These are phyloP conservation scores for Podila clonocystis DNA, from an alignment of 192 early-diverging fungal genomes.

Conservation along the genomic window DNA sequence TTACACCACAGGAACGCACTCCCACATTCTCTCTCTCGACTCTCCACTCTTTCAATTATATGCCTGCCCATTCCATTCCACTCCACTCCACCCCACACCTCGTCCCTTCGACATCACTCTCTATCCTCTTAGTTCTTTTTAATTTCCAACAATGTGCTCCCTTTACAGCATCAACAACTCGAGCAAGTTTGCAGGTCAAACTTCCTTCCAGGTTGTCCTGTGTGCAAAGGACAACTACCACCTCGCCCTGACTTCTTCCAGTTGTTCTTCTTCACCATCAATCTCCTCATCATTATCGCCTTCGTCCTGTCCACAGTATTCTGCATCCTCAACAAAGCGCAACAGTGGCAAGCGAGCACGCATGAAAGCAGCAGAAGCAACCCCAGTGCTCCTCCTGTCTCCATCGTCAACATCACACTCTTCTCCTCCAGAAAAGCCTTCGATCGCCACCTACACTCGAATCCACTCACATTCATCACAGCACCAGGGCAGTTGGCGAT, in stretches of 20 bases:
- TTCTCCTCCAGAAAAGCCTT: neutral
- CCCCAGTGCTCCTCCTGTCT: neutral
- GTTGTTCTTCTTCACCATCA: neutral
- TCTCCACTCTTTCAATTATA: neutral
- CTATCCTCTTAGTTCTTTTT: neutral
- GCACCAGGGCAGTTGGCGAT: neutral
- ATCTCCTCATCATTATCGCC: neutral
- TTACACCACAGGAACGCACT: too few relatives aligned
- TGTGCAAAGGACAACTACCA: constrained; percentile 29
- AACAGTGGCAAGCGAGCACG: constrained; percentile 1
- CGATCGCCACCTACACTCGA: neutral
- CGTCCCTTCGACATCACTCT: neutral
- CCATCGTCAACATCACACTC: neutral
- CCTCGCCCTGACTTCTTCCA: constrained; percentile 12
- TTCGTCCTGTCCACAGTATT: neutral
- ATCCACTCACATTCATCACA: constrained; percentile 1
- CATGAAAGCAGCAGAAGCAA: neutral
- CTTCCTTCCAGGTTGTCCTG: constrained; percentile 11
- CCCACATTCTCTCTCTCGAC: too few relatives aligned
- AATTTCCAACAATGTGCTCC: neutral
- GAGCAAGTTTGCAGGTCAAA: neutral
- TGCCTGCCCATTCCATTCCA: neutral
- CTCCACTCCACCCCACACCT: neutral
- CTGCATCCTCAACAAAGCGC: neutral
- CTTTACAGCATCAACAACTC: constrained; percentile 11